Evolutionary conservation across 257 asterid genomes (phyloP).

Genomic region (Plantago ovata): DNA sequence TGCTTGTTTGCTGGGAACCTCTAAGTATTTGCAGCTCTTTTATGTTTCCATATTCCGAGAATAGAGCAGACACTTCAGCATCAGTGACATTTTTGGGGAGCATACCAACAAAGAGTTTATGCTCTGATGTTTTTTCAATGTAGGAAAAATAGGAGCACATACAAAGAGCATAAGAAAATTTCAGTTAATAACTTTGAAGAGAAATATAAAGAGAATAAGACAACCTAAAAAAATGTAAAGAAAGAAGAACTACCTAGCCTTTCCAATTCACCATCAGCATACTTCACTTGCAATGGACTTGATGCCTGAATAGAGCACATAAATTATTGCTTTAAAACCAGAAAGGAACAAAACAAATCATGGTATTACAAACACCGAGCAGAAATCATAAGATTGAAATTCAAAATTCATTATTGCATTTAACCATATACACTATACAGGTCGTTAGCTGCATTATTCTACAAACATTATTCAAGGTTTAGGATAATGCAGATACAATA

Average conservation of each 20-base stretch:
- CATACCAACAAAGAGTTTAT: conserved; percentile 95
- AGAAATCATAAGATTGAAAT: conserved; percentile 4
- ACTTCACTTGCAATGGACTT: conserved; percentile 94
- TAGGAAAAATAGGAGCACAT: conserved; percentile 12
- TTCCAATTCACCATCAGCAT: conserved; percentile 99
- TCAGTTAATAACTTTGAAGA: not conserved
- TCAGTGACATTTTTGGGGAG: conserved; percentile 91
- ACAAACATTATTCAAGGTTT: conserved; percentile 1
- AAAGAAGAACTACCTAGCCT: conserved; percentile 62
- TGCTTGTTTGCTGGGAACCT: conserved; percentile 90
- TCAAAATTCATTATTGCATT: no score
- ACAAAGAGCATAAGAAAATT: no score
- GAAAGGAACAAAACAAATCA: conserved; percentile 24
- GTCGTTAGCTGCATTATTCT: conserved; percentile 3
- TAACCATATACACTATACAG: not conserved
- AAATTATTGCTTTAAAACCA: conserved; percentile 29
- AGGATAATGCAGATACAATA: not conserved
- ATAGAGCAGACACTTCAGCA: conserved; percentile 68
- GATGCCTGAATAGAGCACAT: conserved; percentile 75
- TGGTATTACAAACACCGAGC: conserved; percentile 13
- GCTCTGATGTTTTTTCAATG: conserved; percentile 49
- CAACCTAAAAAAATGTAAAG: not conserved
- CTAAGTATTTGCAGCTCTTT: conserved; percentile 84
- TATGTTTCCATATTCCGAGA: conserved; percentile 82
- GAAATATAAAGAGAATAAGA: conserved; percentile 13